These are phyloP conservation scores for Collybiopsis confluens DNA, from an alignment of 768 basidiomycete species.

Conservation along the genomic window DNA sequence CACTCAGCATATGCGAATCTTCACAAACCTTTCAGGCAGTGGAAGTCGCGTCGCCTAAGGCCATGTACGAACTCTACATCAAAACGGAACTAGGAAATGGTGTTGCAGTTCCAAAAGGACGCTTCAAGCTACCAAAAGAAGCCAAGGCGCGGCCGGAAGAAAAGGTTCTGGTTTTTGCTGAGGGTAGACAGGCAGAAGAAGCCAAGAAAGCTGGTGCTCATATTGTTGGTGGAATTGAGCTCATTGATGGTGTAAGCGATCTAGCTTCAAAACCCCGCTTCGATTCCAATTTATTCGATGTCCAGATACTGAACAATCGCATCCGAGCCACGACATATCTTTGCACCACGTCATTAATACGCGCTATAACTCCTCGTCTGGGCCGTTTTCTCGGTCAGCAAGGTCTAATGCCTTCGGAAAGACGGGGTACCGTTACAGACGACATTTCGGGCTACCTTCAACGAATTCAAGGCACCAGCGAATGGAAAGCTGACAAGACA, in stretches of 20 bases:
- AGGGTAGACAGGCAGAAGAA: conserved; percentile 75
- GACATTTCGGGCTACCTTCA: conserved; percentile 81
- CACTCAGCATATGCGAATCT: conserved; percentile 4
- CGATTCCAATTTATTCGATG: conserved; percentile 7
- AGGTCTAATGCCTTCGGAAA: conserved; percentile 92
- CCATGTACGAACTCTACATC: conserved; percentile 77
- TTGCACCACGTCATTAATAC: conserved; percentile 75
- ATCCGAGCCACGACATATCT: conserved; percentile 81
- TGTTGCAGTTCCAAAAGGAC: conserved; percentile 82
- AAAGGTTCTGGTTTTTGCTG: conserved; percentile 89
- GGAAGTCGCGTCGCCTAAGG: conserved; percentile 71
- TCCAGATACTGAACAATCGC: conserved; percentile 68
- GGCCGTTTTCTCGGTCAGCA: conserved; percentile 80
- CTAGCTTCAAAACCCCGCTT: background rate
- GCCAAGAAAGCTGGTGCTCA: conserved; percentile 87
- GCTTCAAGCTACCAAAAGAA: conserved; percentile 80
- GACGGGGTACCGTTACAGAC: conserved; percentile 91
- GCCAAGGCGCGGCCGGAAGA: conserved; percentile 68
- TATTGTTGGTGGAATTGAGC: conserved; percentile 84
- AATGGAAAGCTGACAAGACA: conserved; percentile 89
- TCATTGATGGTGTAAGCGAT: conserved; percentile 77
- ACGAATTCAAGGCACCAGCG: conserved; percentile 74
- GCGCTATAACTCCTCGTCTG: conserved; percentile 73
- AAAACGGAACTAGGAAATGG: conserved; percentile 78
- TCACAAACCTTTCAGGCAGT: conserved; percentile 53